phyloP scores from a whole-genome alignment of 2,329 filamentous ascomycete species.

The Ophiocordyceps camponoti-rufipedis region DNA sequence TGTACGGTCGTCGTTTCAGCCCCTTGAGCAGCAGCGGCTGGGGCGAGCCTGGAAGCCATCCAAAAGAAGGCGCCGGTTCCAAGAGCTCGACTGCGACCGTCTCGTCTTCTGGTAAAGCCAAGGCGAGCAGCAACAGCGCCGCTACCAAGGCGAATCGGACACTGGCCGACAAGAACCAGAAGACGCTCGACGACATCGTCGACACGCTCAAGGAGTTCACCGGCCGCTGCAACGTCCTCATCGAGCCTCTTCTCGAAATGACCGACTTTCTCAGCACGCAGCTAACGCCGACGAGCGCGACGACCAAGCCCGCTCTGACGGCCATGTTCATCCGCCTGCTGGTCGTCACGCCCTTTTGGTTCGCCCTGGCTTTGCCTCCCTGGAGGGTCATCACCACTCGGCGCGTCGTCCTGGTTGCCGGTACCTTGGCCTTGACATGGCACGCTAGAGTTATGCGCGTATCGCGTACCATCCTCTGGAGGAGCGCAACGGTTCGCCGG shows the following conservation, averaged over 20 bases:
- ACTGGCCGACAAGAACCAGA: constrained; percentile 56
- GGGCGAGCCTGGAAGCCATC: constrained; percentile 26
- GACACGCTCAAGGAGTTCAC: constrained; percentile 85
- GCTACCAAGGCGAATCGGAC: constrained; percentile 6
- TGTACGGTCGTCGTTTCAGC: constrained; percentile 83
- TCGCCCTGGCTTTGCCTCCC: constrained; percentile 63
- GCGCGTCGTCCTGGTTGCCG: constrained; percentile 66
- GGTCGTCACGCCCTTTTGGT: constrained; percentile 77
- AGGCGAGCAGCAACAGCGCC: constrained; percentile 5
- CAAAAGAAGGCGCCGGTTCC: constrained; percentile 8
- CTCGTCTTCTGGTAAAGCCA: background rate
- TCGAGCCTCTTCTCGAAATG: constrained; percentile 74
- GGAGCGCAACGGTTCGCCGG: constrained; percentile 56
- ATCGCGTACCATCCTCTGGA: constrained; percentile 75
- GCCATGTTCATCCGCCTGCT: constrained; percentile 79
- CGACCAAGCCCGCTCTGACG: constrained; percentile 75
- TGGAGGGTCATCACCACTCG: constrained; percentile 73
- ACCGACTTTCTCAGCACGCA: constrained; percentile 91
- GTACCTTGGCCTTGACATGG: constrained; percentile 78
- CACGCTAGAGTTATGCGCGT: constrained; percentile 78
- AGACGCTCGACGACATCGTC: constrained; percentile 93
- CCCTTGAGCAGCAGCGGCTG: constrained; percentile 75
- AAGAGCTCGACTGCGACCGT: constrained; percentile 6
- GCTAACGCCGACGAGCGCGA: constrained; percentile 75
- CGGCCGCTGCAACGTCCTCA: constrained; percentile 73